Evolutionary conservation across 441 rosid species (phyloP).

Genomic region (Biscutella laevigata): DNA sequence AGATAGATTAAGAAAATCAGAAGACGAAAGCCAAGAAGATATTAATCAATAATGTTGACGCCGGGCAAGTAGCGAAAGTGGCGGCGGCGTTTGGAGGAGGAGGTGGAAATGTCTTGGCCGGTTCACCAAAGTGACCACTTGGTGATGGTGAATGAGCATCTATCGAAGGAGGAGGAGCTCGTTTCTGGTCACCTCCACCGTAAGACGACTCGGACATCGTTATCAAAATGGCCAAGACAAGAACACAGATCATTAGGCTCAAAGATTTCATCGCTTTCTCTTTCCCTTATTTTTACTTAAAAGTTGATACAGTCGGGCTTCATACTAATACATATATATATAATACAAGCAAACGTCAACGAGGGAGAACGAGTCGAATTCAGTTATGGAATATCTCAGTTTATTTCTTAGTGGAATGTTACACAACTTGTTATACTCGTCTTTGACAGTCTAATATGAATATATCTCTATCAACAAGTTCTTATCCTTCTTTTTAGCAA

Average conservation of each 20-base stretch:
- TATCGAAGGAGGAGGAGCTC: neutral
- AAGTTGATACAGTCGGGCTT: neutral
- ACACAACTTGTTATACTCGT: too few species aligned
- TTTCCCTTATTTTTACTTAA: neutral
- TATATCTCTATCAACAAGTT: too few species aligned
- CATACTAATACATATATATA: neutral
- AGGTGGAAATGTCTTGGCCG: neutral
- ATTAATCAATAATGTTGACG: neutral
- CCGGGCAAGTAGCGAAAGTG: neutral
- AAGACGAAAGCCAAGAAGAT: neutral
- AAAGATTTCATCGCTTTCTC: neutral
- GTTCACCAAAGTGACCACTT: neutral
- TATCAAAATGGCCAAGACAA: neutral
- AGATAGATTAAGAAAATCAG: neutral
- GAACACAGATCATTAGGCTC: neutral
- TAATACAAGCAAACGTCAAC: slow-evolving; percentile 2
- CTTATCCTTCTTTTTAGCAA: too few species aligned
- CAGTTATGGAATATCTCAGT: too few species aligned
- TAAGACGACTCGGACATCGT: slow-evolving; percentile 1
- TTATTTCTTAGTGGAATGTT: too few species aligned
- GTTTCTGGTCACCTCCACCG: neutral
- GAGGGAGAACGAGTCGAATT: neutral
- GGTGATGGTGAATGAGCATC: slow-evolving; percentile 20
- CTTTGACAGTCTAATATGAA: too few species aligned
- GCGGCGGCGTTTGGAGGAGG: slow-evolving; percentile 13